A percentile compares a stretch with the other conserved stretches of the same genome.
These are phyloP conservation scores for Hypoxylon sp. DNA, from an alignment of 2,329 filamentous ascomycete species.

Conservation along the genomic window DNA sequence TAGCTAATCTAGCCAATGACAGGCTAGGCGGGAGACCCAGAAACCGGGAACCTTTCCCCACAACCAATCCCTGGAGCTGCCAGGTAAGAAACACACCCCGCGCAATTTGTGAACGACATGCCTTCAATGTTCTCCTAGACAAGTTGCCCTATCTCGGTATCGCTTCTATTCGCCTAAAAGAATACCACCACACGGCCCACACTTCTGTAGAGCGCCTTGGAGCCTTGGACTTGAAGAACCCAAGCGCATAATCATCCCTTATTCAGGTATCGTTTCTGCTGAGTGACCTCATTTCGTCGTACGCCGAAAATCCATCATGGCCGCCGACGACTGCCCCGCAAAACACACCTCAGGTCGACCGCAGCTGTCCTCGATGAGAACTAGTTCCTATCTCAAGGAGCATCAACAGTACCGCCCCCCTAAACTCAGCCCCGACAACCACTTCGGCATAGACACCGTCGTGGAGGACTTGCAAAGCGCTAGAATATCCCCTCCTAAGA, in stretches of 20 bases:
- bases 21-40: conserved; percentile 26
- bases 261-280: conserved; percentile 3
- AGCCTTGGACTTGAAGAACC: not conserved
- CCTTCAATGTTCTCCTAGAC: conserved; percentile 1
- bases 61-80: conserved; percentile 7
- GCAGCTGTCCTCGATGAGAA: conserved; percentile 66
- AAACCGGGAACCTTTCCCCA: conserved; percentile 36
- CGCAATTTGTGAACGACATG: conserved; percentile 33
- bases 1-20: conserved; percentile 25
- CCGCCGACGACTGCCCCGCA: conserved; percentile 46
- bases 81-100: conserved; percentile 31
- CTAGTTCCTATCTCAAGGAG: conserved; percentile 72
- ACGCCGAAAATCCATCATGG: conserved; percentile 37
- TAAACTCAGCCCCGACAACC: conserved; percentile 61
- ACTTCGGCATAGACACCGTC: conserved; percentile 74
- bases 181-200: not conserved
- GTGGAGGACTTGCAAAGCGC: conserved; percentile 66
- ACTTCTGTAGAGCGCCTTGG: not conserved
- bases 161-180: conserved; percentile 4
- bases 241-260: not conserved
- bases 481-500: conserved; percentile 56
- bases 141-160: conserved; percentile 5
- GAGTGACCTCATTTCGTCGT: conserved; percentile 2
- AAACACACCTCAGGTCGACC: conserved; percentile 56
- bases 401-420: conserved; percentile 73